Conservation (phyloP, 805 yeast genomes). For the Candida chauliodis region DNA sequence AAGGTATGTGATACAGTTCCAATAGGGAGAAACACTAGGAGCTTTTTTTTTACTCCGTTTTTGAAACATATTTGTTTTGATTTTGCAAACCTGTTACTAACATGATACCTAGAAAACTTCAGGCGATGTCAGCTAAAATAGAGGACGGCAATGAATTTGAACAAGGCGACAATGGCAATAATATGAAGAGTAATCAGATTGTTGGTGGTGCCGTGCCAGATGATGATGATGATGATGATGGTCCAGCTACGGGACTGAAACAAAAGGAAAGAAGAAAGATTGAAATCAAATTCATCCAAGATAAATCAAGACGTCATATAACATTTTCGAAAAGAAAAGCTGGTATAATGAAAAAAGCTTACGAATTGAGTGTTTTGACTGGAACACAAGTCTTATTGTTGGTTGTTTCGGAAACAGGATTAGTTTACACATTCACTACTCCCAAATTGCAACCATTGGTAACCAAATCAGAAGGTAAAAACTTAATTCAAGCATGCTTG, state of each 20-base stretch:
- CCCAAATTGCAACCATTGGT: slow-evolving; percentile 98
- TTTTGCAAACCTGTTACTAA: background rate
- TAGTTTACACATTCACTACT: slow-evolving; percentile 97
- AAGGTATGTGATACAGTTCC: no score
- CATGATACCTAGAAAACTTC: background rate
- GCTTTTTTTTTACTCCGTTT: no score
- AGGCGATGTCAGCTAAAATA: slow-evolving; percentile 6
- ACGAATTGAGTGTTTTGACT: slow-evolving; percentile 91
- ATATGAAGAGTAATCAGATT: background rate
- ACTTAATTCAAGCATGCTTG: slow-evolving; percentile 92
- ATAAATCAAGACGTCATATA: slow-evolving; percentile 95
- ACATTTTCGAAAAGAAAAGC: slow-evolving; percentile 98
- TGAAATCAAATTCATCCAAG: slow-evolving; percentile 95
- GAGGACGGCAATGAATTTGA: slow-evolving; percentile 10
- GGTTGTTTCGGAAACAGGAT: slow-evolving; percentile 97
- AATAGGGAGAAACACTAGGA: no score
- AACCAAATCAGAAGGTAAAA: slow-evolving; percentile 95
- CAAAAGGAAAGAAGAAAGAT: slow-evolving; percentile 76
- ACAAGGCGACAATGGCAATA: background rate
- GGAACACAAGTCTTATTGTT: slow-evolving; percentile 94
- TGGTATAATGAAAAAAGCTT: slow-evolving; percentile 99
- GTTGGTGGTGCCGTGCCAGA: slow-evolving; percentile 15
- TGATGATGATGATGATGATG: slow-evolving; percentile 54
- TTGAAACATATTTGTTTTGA: background rate
- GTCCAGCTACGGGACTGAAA: slow-evolving; percentile 43